Evolutionary conservation across 2,329 filamentous ascomycete genomes (phyloP).

Genomic region (Fusarium austroafricanum): DNA sequence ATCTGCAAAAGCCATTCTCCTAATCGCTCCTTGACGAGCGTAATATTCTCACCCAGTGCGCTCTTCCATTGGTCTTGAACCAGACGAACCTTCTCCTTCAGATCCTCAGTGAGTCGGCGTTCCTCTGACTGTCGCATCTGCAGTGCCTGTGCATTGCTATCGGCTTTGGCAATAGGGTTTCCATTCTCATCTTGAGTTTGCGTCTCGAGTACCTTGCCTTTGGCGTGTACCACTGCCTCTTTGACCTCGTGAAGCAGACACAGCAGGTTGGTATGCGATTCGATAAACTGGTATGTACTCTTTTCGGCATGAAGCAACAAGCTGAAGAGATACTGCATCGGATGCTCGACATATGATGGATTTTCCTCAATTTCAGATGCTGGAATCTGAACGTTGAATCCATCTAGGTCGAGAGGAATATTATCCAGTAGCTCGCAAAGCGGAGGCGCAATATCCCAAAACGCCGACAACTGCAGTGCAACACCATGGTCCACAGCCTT

Average conservation of each 20-base stretch:
- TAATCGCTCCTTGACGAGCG: constrained; percentile 78
- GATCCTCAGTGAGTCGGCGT: constrained; percentile 78
- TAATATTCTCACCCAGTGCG: constrained; percentile 82
- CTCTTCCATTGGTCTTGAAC: constrained; percentile 93
- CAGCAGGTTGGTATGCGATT: constrained; percentile 89
- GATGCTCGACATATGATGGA: constrained; percentile 81
- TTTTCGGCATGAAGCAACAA: constrained; percentile 89
- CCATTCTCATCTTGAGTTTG: constrained; percentile 62
- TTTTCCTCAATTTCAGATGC: constrained; percentile 85
- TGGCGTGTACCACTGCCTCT: constrained; percentile 78
- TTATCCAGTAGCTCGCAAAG: constrained; percentile 82
- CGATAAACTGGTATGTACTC: constrained; percentile 96
- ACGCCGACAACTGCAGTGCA: constrained; percentile 90
- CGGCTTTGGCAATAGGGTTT: constrained; percentile 47
- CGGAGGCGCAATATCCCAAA: constrained; percentile 96
- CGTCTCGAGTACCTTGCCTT: constrained; percentile 74
- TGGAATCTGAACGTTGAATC: constrained; percentile 82
- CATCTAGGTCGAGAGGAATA: constrained; percentile 70
- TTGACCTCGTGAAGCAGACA: constrained; percentile 93
- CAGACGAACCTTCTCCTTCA: constrained; percentile 92
- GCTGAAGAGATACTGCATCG: constrained; percentile 90
- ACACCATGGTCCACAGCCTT: constrained; percentile 88
- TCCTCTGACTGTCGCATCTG: constrained; percentile 75
- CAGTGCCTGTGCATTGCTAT: constrained; percentile 58
- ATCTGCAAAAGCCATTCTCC: constrained; percentile 77